Percentiles rank a stretch among this genome's conserved stretches.
phyloP scores from a whole-genome alignment of 176 grass and related monocot species.

The Coix lacrymajobi region DNA sequence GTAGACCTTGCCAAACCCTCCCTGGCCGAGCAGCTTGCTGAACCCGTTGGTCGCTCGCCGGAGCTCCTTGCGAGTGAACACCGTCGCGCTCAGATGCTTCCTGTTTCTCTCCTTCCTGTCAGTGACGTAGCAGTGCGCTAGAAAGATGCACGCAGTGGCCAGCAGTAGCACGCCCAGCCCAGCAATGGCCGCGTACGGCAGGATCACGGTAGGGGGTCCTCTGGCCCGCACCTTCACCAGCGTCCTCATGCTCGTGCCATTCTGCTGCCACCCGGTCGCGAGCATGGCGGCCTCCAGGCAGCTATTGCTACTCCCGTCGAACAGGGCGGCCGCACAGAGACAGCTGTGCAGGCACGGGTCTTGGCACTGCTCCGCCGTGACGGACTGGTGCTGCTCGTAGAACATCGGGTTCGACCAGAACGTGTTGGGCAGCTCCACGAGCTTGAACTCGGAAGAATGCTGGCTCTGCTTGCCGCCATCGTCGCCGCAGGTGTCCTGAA shows the following conservation, averaged over 20 bases:
- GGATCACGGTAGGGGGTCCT: neutral
- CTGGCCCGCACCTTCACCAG: neutral
- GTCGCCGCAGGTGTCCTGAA: neutral
- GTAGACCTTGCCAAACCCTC: constrained; percentile 18
- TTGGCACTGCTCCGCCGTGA: neutral
- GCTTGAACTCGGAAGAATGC: neutral
- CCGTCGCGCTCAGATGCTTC: neutral
- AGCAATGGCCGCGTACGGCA: neutral
- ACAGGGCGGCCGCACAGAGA: neutral
- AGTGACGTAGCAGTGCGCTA: neutral
- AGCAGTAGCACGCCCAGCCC: neutral
- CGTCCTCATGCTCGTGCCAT: neutral
- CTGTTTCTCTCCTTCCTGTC: neutral
- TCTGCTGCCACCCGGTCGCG: neutral
- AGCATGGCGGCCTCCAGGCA: neutral
- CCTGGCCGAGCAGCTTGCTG: constrained; percentile 14
- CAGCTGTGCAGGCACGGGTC: neutral
- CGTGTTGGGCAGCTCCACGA: neutral
- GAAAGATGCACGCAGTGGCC: neutral
- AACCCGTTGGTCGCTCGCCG: constrained; percentile 24
- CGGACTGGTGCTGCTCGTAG: neutral
- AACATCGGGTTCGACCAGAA: neutral
- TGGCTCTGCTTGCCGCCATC: neutral
- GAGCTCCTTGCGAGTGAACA: neutral
- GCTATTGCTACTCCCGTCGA: neutral